A percentile compares a stretch with the other conserved stretches of the same genome.
phyloP scores from a whole-genome alignment of 345 rosid genomes.

The Eucalyptus regnans region DNA sequence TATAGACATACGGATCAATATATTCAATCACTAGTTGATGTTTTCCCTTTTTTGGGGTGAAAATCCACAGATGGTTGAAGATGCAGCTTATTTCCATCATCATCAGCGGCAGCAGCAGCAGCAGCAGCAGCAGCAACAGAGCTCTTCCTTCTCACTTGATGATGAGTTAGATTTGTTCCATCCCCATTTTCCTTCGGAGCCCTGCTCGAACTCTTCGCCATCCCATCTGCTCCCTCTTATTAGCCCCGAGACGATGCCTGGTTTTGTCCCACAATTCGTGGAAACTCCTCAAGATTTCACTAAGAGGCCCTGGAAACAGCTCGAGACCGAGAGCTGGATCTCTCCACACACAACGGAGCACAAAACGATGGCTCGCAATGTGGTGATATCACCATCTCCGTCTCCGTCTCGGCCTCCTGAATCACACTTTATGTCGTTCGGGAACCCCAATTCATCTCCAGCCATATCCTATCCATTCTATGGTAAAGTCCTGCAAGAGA shows the following conservation, averaged over 20 bases:
- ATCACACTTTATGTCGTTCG: constrained; percentile 31
- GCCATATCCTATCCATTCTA: not conserved
- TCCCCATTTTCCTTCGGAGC: not conserved
- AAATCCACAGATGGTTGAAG: not conserved
- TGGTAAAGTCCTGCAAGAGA: not conserved
- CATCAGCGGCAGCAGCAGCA: not conserved
- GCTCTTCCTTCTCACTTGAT: not conserved
- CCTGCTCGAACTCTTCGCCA: not conserved
- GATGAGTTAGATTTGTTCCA: not conserved
- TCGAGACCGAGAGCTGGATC: not conserved
- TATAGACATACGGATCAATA: not conserved
- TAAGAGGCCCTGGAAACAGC: not conserved
- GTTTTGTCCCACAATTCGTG: not conserved
- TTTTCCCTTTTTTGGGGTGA: not conserved
- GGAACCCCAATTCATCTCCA: constrained; percentile 9
- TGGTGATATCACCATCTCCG: not conserved
- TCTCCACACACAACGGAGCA: not conserved
- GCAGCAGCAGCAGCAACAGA: not conserved
- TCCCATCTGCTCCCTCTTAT: not conserved
- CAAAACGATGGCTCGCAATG: not conserved
- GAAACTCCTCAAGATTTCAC: not conserved
- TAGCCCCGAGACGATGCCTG: not conserved
- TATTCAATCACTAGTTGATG: not conserved
- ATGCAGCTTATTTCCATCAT: not conserved
- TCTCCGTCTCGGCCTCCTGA: constrained; percentile 6